These are phyloP conservation scores for Sclerotinia minor DNA, from an alignment of 2,329 filamentous ascomycete genomes.

Conservation along the genomic window DNA sequence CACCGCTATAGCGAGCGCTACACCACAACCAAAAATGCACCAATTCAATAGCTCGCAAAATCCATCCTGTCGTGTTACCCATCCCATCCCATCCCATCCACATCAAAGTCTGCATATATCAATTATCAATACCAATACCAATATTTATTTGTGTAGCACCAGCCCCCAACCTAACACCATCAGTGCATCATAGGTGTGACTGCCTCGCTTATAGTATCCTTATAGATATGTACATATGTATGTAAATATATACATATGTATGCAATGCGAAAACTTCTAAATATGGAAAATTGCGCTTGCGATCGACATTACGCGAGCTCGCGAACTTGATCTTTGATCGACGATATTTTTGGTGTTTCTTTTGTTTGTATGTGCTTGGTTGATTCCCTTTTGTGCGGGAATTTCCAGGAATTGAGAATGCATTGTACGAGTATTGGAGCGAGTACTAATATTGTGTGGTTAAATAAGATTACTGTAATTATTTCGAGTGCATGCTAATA, in stretches of 20 bases:
- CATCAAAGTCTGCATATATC: background rate
- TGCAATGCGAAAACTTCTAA: background rate
- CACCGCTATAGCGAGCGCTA: background rate
- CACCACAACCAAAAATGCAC: slow-evolving; percentile 1
- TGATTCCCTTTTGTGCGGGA: background rate
- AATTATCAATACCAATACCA: background rate
- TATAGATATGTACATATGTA: too few species aligned
- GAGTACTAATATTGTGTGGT: background rate
- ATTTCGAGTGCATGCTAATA: too few species aligned
- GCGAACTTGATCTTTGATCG: background rate
- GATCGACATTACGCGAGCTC: too few species aligned
- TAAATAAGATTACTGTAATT: too few species aligned
- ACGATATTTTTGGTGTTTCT: background rate
- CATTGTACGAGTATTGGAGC: too few species aligned
- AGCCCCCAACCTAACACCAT: background rate
- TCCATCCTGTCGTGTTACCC: slow-evolving; percentile 15
- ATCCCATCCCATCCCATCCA: background rate
- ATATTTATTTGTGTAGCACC: background rate
- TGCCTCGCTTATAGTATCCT: background rate
- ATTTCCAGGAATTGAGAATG: background rate
- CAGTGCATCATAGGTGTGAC: too few species aligned
- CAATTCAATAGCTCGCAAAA: slow-evolving; percentile 22
- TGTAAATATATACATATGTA: background rate
- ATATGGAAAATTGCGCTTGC: background rate
- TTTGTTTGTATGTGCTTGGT: background rate